Base-by-base conservation (phyloP, 2,329 filamentous ascomycete species). In the Metarhizium brunneum region DNA sequence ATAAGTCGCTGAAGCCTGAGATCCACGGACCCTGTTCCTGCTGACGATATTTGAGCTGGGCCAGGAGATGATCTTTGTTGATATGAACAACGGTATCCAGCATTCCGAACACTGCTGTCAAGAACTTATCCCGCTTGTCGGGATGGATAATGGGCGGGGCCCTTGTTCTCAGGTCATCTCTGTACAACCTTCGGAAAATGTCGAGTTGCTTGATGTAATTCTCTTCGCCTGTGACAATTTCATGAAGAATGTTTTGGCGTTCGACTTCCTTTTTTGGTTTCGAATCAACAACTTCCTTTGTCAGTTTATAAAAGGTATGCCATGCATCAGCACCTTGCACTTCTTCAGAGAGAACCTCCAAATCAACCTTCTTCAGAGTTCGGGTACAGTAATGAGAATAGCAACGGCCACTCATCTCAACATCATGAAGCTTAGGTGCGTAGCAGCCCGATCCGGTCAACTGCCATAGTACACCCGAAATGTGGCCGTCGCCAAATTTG, bases 1-100 rank as follows among this genome's bases (percentile, higher is more conserved):
- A 97, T 52, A 99, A 90, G 66, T 97, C 94, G 67, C 92, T 96
- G 72, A 96, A 96, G 3, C 94, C 94, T 13, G 83, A 79, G 57
- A 99, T 86, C 85, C 91, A 99, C 0, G 94, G 94, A 0, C 94
- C 94, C 73, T 99, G 92, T 68, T 97, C 94, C 65, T 94, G 88
- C 69, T 99, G 94, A 30, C 94, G 85, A 68, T 97, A 99, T 67
- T 97, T 97, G 64, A 99, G 81, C 69, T 96, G 92, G 2, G 92
- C 88, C 29, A 99, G 75, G 20, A 99, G 80, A 68, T 94, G 87
- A 59, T 96, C 92, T 69, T 95, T 94, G 70, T 97, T 97, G 63
- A 92, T 90, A 61, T 87, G 84, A 66, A 92, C 88, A 40, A 99
- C 89, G 0, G 85, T 83, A 60, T 97, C 92, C 1, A 94, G 84